phyloP scores from a whole-genome alignment of 2,329 filamentous ascomycete genomes.

The Aureobasidium sp. region DNA sequence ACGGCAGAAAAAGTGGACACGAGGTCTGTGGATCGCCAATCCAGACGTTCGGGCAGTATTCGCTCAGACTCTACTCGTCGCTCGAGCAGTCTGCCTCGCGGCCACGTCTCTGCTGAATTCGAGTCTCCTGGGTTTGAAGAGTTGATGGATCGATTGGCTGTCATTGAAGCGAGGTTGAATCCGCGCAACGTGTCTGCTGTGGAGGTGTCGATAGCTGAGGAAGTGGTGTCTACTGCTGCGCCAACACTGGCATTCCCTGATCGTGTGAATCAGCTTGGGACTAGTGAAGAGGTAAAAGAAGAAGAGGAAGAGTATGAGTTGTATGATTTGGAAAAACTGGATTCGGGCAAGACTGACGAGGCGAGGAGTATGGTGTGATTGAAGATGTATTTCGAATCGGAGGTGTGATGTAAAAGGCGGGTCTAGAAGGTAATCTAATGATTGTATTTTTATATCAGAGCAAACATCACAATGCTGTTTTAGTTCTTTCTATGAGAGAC shows the following conservation, averaged over 20 bases:
- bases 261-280: not conserved
- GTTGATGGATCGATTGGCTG: conserved; percentile 8
- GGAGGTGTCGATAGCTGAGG: not conserved
- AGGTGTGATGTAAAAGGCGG: no score
- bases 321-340: not conserved
- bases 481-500: no score
- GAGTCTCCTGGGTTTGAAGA: not conserved
- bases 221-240: not conserved
- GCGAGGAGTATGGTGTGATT: conserved; percentile 9
- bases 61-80: not conserved
- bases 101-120: not conserved
- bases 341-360: not conserved
- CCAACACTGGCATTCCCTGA: not conserved
- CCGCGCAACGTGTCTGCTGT: not conserved
- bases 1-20: not conserved
- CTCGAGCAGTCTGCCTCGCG: not conserved
- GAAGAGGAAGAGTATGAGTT: not conserved
- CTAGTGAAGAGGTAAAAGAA: not conserved
- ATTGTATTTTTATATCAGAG: not conserved
- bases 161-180: conserved; percentile 3
- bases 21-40: not conserved
- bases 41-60: not conserved
- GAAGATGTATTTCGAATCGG: no score
- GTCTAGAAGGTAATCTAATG: not conserved
- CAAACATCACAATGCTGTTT: no score